Conservation (phyloP, 75 land plant genomes). For the Pinus albicaulis region DNA sequence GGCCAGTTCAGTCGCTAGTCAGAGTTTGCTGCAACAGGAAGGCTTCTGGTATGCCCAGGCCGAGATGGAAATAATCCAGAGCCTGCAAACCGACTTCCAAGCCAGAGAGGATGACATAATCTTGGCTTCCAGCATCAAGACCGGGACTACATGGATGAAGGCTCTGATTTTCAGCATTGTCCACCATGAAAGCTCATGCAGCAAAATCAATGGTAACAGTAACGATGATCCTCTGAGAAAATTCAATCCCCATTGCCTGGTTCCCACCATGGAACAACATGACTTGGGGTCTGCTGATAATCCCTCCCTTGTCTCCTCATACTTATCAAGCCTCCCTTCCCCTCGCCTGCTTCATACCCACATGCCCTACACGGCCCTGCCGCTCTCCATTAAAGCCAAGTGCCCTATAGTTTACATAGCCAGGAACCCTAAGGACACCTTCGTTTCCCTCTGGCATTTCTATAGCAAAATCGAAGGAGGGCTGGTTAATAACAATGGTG, state of each 20-base stretch:
- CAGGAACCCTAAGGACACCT: slow-evolving; percentile 30
- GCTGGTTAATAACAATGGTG: neutral
- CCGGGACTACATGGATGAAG: slow-evolving; percentile 31
- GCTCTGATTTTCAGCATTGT: slow-evolving; percentile 6
- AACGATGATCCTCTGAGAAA: no score
- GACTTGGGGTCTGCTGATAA: neutral
- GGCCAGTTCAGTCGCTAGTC: no score
- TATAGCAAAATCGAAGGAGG: neutral
- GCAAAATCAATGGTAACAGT: no score
- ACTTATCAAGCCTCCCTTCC: neutral
- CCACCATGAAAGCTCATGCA: no score
- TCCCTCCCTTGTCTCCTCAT: neutral
- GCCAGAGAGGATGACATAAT: slow-evolving; percentile 14
- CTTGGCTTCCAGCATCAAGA: slow-evolving; percentile 22
- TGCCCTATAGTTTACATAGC: slow-evolving; percentile 24
- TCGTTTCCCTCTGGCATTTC: slow-evolving; percentile 33
- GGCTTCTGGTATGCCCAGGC: no score
- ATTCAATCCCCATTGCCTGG: no score
- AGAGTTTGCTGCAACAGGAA: no score
- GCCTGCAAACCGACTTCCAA: slow-evolving; percentile 1
- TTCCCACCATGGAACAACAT: no score
- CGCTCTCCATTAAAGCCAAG: neutral
- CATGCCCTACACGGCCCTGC: slow-evolving; percentile 11
- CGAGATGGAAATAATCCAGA: neutral
- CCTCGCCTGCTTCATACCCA: slow-evolving; percentile 33